A percentile compares a stretch with the other conserved stretches of the same genome.
Conservation (phyloP, 2,329 filamentous ascomycete genomes). For the Clonostachys sp. region DNA sequence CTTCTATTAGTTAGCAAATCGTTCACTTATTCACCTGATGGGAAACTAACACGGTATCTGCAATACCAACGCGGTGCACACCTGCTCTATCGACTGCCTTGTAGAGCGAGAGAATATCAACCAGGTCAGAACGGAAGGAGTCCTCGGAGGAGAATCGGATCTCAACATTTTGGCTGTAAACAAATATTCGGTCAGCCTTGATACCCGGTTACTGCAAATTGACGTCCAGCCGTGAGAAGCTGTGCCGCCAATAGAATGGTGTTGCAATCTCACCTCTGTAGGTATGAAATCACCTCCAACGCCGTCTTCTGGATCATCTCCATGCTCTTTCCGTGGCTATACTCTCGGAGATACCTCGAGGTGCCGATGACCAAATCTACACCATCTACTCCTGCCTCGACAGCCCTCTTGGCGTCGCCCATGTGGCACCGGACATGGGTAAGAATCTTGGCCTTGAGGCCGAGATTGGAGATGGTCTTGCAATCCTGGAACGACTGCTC, state of each 20-base stretch:
- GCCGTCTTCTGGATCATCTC: slow-evolving; percentile 67
- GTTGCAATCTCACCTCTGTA: slow-evolving; percentile 54
- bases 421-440: slow-evolving; percentile 15
- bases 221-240: no score
- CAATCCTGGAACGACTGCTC: slow-evolving; percentile 84
- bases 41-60: slow-evolving; percentile 1
- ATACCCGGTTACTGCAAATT: no score
- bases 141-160: slow-evolving; percentile 64
- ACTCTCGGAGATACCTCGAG: slow-evolving; percentile 72
- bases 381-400: slow-evolving; percentile 63
- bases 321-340: slow-evolving; percentile 86
- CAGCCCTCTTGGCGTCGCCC: slow-evolving; percentile 15
- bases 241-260: not conserved
- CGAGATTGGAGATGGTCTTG: slow-evolving; percentile 89
- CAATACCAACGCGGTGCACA: slow-evolving; percentile 2
- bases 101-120: slow-evolving; percentile 79
- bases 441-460: slow-evolving; percentile 52
- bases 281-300: slow-evolving; percentile 79
- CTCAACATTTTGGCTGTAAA: slow-evolving; percentile 12
- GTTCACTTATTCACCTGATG: no score
- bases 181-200: not conserved
- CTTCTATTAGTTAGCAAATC: no score
- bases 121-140: slow-evolving; percentile 79
- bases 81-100: slow-evolving; percentile 31
- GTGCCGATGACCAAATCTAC: slow-evolving; percentile 81